phyloP scores from a whole-genome alignment of 148 eudicot genomes.

The Tetragonia tetragonoides region DNA sequence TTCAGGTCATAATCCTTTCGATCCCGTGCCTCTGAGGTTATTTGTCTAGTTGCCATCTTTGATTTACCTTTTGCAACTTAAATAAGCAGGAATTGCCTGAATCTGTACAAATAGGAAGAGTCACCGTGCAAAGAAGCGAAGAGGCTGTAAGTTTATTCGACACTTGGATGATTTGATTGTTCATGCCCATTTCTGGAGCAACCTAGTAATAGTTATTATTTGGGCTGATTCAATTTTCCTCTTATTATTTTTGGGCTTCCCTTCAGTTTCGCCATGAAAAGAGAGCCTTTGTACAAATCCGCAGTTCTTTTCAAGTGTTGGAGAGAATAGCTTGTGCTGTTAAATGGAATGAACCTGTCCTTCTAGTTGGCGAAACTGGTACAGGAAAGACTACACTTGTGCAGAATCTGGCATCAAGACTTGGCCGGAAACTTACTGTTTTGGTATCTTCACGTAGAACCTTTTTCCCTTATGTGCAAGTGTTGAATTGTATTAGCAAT shows the following conservation, averaged over 20 bases:
- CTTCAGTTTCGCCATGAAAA: conserved; percentile 38
- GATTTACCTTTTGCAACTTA: not conserved
- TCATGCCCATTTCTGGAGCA: not conserved
- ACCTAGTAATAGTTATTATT: not conserved
- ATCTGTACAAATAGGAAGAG: conserved; percentile 67
- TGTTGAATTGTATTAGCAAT: not conserved
- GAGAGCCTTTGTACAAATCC: conserved; percentile 75
- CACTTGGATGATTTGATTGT: not conserved
- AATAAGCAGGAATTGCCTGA: conserved; percentile 52
- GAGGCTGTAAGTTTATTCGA: conserved; percentile 39
- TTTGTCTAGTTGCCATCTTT: not conserved
- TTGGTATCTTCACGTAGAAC: conserved; percentile 56
- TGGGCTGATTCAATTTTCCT: not conserved
- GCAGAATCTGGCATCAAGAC: conserved; percentile 71
- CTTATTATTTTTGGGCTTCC: not conserved
- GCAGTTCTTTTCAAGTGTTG: conserved; percentile 64
- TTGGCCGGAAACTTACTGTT: conserved; percentile 89
- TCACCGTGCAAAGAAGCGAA: conserved; percentile 42
- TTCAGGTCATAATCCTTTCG: conserved; percentile 45
- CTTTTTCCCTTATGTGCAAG: conserved; percentile 1
- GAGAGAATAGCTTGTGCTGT: conserved; percentile 92
- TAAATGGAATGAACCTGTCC: conserved; percentile 85
- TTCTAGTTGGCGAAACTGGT: conserved; percentile 98
- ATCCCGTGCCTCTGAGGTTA: not conserved
- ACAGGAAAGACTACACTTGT: conserved; percentile 98